Evolutionary conservation across 1,284 basidiomycete genomes (phyloP).

Genomic region (Tylopilus sp.): DNA sequence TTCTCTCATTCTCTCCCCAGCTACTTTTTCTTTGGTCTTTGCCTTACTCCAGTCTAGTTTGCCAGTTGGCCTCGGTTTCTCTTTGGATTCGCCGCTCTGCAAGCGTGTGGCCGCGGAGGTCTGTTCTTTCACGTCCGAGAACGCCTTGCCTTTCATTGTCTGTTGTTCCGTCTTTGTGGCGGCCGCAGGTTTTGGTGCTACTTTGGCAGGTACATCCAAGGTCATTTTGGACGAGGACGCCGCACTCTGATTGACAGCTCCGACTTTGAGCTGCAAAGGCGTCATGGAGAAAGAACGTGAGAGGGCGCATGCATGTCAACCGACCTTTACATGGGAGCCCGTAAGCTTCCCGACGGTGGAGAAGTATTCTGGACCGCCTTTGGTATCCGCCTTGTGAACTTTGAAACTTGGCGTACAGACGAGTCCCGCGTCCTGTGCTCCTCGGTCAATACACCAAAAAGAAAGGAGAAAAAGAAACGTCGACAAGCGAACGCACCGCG

Average conservation of each 20-base stretch:
- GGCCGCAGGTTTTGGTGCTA: slow-evolving; percentile 1
- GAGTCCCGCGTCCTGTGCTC: slow-evolving; percentile 54
- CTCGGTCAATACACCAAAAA: slow-evolving; percentile 1
- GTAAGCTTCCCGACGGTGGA: slow-evolving; percentile 50
- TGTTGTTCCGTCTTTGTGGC: slow-evolving; percentile 16
- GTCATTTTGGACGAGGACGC: slow-evolving; percentile 33
- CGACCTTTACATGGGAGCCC: slow-evolving; percentile 50
- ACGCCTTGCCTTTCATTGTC: slow-evolving; percentile 17
- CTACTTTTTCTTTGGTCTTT: slow-evolving; percentile 37
- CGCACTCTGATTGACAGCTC: not conserved
- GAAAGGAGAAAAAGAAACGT: too few relatives aligned
- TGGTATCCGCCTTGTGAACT: slow-evolving; percentile 49
- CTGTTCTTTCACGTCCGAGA: slow-evolving; percentile 16
- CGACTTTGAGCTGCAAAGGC: slow-evolving; percentile 16
- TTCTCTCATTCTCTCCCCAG: slow-evolving; percentile 24
- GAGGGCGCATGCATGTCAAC: slow-evolving; percentile 1
- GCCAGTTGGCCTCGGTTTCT: slow-evolving; percentile 47
- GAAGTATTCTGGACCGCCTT: slow-evolving; percentile 43
- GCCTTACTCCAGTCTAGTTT: slow-evolving; percentile 64
- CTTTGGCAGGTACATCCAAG: slow-evolving; percentile 21
- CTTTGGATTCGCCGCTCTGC: slow-evolving; percentile 16
- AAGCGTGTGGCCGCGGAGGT: slow-evolving; percentile 7
- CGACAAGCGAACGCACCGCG: slow-evolving; percentile 41
- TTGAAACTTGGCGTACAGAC: slow-evolving; percentile 49
- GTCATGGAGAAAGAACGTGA: not conserved